Percentiles rank a stretch among this genome's conserved stretches.
These are phyloP conservation scores for Tuber aestivum DNA, from an alignment of 495 filamentous ascomycete genomes.

Conservation along the genomic window DNA sequence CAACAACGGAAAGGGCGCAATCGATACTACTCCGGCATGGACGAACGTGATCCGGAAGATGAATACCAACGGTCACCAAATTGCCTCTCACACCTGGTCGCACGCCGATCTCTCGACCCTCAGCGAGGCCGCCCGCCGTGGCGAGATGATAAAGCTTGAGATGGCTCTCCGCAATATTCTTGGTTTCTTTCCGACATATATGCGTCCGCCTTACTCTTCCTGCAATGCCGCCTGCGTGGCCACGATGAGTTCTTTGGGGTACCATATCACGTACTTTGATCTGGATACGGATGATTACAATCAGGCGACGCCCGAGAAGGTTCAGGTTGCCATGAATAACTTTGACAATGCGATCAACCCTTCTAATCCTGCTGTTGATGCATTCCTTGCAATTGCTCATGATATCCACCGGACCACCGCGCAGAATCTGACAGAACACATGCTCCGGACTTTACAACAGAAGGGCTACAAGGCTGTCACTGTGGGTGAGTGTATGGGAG, in stretches of 20 bases:
- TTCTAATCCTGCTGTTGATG: slow-evolving; percentile 47
- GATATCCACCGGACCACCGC: slow-evolving; percentile 74
- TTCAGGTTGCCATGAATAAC: slow-evolving; percentile 67
- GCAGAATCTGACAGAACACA: slow-evolving; percentile 68
- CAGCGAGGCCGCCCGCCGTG: slow-evolving; percentile 52
- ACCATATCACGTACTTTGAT: slow-evolving; percentile 69
- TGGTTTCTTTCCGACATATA: slow-evolving; percentile 77
- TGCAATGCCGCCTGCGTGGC: slow-evolving; percentile 58
- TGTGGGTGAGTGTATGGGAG: slow-evolving; percentile 67
- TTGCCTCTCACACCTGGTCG: slow-evolving; percentile 81
- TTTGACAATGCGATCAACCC: slow-evolving; percentile 55
- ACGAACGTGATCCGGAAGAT: slow-evolving; percentile 61
- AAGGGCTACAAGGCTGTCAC: slow-evolving; percentile 63
- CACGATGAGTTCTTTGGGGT: slow-evolving; percentile 61
- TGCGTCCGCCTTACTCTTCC: slow-evolving; percentile 75
- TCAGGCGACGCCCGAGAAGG: slow-evolving; percentile 54
- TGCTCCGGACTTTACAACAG: slow-evolving; percentile 54
- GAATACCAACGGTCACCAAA: slow-evolving; percentile 66
- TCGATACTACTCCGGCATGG: slow-evolving; percentile 58
- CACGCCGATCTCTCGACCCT: slow-evolving; percentile 64
- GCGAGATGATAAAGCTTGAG: slow-evolving; percentile 71
- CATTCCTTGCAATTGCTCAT: slow-evolving; percentile 66
- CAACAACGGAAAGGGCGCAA: slow-evolving; percentile 65
- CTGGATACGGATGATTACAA: slow-evolving; percentile 76
- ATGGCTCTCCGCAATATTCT: slow-evolving; percentile 72